These are phyloP conservation scores for Wickerhamiella siamensis DNA, from an alignment of 805 yeast species.

Conservation along the genomic window DNA sequence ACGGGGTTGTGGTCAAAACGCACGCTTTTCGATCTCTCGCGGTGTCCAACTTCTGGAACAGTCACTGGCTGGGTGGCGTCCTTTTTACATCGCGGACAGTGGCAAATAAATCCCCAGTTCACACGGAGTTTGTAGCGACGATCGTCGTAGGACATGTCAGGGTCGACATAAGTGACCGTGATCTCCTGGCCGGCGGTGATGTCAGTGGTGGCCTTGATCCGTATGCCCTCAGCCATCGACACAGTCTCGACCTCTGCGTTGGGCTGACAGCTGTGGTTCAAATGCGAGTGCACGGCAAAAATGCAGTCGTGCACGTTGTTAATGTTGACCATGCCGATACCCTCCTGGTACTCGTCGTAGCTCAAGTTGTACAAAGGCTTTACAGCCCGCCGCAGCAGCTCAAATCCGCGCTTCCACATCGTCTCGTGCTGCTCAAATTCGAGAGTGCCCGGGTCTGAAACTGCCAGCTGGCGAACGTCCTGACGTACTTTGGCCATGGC, in stretches of 20 bases:
- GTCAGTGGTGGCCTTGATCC: slow-evolving; percentile 42
- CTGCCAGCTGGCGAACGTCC: slow-evolving; percentile 43
- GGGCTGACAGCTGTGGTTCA: slow-evolving; percentile 68
- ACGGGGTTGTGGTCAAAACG: slow-evolving; percentile 16
- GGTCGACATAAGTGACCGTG: slow-evolving; percentile 55
- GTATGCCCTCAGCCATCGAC: slow-evolving; percentile 33
- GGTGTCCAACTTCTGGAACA: background rate
- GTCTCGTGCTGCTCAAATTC: slow-evolving; percentile 24
- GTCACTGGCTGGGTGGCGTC: slow-evolving; percentile 12
- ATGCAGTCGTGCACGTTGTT: slow-evolving; percentile 55
- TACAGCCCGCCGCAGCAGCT: slow-evolving; percentile 37
- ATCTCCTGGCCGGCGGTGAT: slow-evolving; percentile 55
- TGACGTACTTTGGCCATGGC: slow-evolving; percentile 62
- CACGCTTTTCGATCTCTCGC: slow-evolving; percentile 16
- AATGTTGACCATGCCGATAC: slow-evolving; percentile 60
- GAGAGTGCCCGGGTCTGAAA: slow-evolving; percentile 28
- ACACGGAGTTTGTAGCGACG: slow-evolving; percentile 52
- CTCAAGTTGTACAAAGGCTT: slow-evolving; percentile 21
- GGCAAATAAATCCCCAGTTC: slow-evolving; percentile 69
- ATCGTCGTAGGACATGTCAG: slow-evolving; percentile 43
- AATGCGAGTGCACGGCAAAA: slow-evolving; percentile 48
- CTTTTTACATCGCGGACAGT: slow-evolving; percentile 47
- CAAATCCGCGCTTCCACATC: slow-evolving; percentile 47
- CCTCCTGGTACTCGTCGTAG: slow-evolving; percentile 42
- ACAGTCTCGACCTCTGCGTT: slow-evolving; percentile 32